These are phyloP conservation scores for Lophiotrema nucula DNA, from an alignment of 495 filamentous ascomycete species.

Conservation along the genomic window DNA sequence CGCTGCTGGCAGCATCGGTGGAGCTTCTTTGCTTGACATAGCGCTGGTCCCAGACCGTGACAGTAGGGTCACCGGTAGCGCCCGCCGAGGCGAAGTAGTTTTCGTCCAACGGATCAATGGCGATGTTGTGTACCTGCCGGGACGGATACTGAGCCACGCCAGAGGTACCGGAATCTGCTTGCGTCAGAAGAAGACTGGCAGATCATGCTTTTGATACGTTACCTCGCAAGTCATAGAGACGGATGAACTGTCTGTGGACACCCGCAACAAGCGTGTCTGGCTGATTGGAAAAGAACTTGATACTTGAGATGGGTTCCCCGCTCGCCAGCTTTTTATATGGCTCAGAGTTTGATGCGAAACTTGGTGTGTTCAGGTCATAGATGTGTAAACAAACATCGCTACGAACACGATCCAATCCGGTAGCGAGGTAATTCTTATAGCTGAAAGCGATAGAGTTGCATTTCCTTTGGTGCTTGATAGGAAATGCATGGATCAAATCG, in stretches of 20 bases:
- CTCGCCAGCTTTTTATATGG: constrained; percentile 72
- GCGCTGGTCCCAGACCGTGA: constrained; percentile 89
- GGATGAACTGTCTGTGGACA: constrained; percentile 78
- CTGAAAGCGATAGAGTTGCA: constrained; percentile 93
- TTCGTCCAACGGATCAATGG: constrained; percentile 84
- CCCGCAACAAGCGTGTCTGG: constrained; percentile 79
- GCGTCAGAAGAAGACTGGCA: not conserved
- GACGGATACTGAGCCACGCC: constrained; percentile 64
- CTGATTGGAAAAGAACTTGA: constrained; percentile 85
- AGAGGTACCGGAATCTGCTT: constrained; percentile 26
- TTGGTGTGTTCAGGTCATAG: constrained; percentile 76
- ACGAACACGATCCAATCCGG: constrained; percentile 84
- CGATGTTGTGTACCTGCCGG: constrained; percentile 82
- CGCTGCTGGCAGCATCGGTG: constrained; percentile 43
- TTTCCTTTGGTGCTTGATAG: constrained; percentile 78
- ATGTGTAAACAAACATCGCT: constrained; percentile 92
- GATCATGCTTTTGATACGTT: constrained; percentile 15
- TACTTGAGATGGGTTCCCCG: constrained; percentile 82
- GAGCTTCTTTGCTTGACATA: constrained; percentile 51
- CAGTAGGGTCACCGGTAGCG: constrained; percentile 61
- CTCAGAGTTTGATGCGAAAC: constrained; percentile 51
- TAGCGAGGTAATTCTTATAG: constrained; percentile 72
- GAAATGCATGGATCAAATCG: constrained; percentile 61
- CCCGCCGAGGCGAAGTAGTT: constrained; percentile 94
- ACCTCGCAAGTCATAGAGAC: constrained; percentile 92